Evolutionary conservation across 2,329 filamentous ascomycete genomes (phyloP).

Genomic region (Ceratocystis colombiana): DNA sequence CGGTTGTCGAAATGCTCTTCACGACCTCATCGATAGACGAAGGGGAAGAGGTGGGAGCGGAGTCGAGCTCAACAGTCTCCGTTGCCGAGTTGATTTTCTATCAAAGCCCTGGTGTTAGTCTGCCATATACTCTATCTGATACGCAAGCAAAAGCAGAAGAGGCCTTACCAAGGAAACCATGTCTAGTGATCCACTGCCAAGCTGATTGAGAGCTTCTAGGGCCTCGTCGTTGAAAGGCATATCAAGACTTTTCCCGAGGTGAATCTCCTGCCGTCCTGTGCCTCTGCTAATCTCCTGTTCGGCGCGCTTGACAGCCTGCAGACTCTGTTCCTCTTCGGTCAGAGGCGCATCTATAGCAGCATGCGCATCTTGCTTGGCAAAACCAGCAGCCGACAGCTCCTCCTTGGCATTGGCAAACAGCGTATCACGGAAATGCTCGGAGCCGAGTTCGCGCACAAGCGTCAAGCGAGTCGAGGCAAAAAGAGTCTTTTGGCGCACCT

Average conservation of each 20-base stretch:
- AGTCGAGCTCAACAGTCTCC: slow-evolving; percentile 58
- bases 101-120: slow-evolving; percentile 19
- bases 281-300: slow-evolving; percentile 65
- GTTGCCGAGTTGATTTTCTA: slow-evolving; percentile 62
- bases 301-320: slow-evolving; percentile 62
- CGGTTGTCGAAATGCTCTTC: slow-evolving; percentile 51
- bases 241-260: slow-evolving; percentile 46
- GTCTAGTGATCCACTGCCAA: slow-evolving; percentile 44
- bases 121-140: not conserved
- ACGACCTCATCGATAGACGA: slow-evolving; percentile 48
- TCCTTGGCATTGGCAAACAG: slow-evolving; percentile 60
- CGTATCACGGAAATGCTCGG: slow-evolving; percentile 67
- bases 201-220: slow-evolving; percentile 49
- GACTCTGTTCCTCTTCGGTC: slow-evolving; percentile 64
- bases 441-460: slow-evolving; percentile 63
- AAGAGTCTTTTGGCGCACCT: slow-evolving; percentile 77
- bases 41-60: slow-evolving; percentile 40
- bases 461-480: slow-evolving; percentile 70
- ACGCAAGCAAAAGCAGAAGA: not conserved
- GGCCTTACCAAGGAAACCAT: slow-evolving; percentile 56
- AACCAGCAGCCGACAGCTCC: slow-evolving; percentile 60
- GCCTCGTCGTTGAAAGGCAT: slow-evolving; percentile 55
- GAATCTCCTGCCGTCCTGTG: slow-evolving; percentile 50
- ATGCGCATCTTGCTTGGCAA: slow-evolving; percentile 63
- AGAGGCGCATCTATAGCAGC: slow-evolving; percentile 55